Evolutionary conservation across 768 basidiomycete genomes (phyloP).

Genomic region (Pisolithus marmoratus): DNA sequence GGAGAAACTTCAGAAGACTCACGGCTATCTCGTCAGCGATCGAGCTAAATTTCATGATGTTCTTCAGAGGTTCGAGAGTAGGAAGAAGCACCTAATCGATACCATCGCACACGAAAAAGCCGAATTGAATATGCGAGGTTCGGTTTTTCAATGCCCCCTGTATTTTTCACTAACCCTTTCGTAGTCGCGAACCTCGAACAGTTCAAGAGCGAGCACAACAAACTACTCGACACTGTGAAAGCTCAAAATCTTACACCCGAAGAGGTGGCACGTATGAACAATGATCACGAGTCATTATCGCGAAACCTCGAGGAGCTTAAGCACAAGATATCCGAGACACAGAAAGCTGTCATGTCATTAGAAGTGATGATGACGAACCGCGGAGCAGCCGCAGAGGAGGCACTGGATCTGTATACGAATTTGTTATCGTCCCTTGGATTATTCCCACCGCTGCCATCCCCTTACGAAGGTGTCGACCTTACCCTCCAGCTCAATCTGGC

Average conservation of each 20-base stretch:
- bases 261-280: constrained; percentile 88
- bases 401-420: constrained; percentile 72
- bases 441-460: constrained; percentile 66
- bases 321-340: constrained; percentile 68
- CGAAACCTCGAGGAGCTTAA: constrained; percentile 73
- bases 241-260: constrained; percentile 87
- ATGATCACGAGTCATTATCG: constrained; percentile 75
- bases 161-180: constrained; percentile 1
- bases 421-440: constrained; percentile 71
- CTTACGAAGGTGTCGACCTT: constrained; percentile 70
- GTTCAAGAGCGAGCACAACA: constrained; percentile 58
- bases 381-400: constrained; percentile 75
- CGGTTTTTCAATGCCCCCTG: constrained; percentile 6
- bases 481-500: constrained; percentile 79
- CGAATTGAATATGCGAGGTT: constrained; percentile 55
- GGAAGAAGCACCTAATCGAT: constrained; percentile 63
- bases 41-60: constrained; percentile 75
- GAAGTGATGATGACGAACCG: constrained; percentile 83
- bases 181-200: constrained; percentile 58
- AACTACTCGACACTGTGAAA: constrained; percentile 62
- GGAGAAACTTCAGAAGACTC: constrained; percentile 54
- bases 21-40: constrained; percentile 63
- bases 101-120: constrained; percentile 63
- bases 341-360: constrained; percentile 65
- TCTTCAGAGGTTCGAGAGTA: constrained; percentile 60